These are phyloP conservation scores for Peterozyma toletana DNA, from an alignment of 805 yeast species.

Conservation along the genomic window DNA sequence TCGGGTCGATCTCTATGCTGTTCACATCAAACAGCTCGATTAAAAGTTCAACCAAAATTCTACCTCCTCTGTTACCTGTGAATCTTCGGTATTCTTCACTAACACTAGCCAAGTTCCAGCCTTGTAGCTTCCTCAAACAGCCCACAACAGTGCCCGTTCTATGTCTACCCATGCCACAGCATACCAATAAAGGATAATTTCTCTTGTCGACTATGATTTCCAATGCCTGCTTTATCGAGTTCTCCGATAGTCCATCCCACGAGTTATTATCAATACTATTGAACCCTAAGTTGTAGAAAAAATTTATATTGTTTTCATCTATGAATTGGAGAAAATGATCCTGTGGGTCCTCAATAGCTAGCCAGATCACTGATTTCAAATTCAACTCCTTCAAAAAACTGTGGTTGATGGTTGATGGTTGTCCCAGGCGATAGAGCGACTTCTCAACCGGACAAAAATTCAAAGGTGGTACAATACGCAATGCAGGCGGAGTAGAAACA, in stretches of 20 bases:
- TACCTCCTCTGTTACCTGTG: slow-evolving; percentile 88
- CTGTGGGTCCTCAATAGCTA: slow-evolving; percentile 92
- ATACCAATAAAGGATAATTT: slow-evolving; percentile 81
- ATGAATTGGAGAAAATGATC: slow-evolving; percentile 83
- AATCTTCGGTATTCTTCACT: slow-evolving; percentile 92
- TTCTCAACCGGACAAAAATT: slow-evolving; percentile 94
- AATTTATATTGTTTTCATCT: slow-evolving; percentile 58
- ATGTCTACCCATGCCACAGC: slow-evolving; percentile 99
- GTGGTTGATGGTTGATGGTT: slow-evolving; percentile 90
- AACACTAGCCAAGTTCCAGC: slow-evolving; percentile 94
- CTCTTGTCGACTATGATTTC: slow-evolving; percentile 64
- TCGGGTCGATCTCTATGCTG: slow-evolving; percentile 32
- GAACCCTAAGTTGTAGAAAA: slow-evolving; percentile 76
- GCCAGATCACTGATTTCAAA: slow-evolving; percentile 81
- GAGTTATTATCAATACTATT: slow-evolving; percentile 54
- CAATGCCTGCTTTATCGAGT: slow-evolving; percentile 71
- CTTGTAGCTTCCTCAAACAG: slow-evolving; percentile 83
- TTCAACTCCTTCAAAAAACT: slow-evolving; percentile 72
- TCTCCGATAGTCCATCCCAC: slow-evolving; percentile 92
- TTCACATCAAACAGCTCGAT: slow-evolving; percentile 65
- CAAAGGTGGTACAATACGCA: slow-evolving; percentile 83
- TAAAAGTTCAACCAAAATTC: slow-evolving; percentile 83
- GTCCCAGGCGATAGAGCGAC: slow-evolving; percentile 83
- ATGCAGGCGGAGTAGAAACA: slow-evolving; percentile 47
- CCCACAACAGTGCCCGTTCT: slow-evolving; percentile 97